Conservation (phyloP, 495 filamentous ascomycete genomes). For the Viridothelium virens region DNA sequence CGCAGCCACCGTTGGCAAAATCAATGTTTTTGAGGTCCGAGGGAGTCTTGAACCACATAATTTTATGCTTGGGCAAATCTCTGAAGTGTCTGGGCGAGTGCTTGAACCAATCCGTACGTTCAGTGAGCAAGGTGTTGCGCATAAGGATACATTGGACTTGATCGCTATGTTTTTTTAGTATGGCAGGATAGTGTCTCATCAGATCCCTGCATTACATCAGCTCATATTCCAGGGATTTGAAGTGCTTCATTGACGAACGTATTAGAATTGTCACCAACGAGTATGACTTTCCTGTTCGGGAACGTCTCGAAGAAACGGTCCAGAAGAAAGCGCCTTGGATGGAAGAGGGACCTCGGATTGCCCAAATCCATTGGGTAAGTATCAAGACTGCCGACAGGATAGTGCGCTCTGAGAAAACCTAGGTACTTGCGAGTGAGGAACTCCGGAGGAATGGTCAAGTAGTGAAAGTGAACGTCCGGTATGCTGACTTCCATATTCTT, state of each 20-base stretch:
- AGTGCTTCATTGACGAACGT: background rate
- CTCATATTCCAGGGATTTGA: background rate
- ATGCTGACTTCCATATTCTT: background rate
- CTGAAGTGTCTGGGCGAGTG: background rate
- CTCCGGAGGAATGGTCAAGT: constrained; percentile 3
- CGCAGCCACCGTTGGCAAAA: constrained; percentile 1
- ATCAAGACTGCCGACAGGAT: constrained; percentile 1
- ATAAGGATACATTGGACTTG: constrained; percentile 8
- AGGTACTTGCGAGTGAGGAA: constrained; percentile 1
- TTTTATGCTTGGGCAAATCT: background rate
- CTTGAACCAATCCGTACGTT: constrained; percentile 3
- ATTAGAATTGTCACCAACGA: constrained; percentile 3
- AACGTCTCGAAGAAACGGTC: constrained; percentile 4
- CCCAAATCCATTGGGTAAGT: background rate
- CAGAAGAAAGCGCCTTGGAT: background rate
- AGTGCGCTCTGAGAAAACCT: background rate
- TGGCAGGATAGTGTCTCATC: background rate
- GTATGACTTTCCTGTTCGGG: background rate
- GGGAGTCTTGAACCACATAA: background rate
- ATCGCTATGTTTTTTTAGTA: background rate
- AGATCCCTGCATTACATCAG: background rate
- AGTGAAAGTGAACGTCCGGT: background rate
- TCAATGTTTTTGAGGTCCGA: background rate
- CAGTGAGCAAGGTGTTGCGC: constrained; percentile 1
- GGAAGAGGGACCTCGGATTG: background rate